These are phyloP conservation scores for Trypanosoma avium DNA, from an alignment of 208 protist genomes.

Conservation along the genomic window DNA sequence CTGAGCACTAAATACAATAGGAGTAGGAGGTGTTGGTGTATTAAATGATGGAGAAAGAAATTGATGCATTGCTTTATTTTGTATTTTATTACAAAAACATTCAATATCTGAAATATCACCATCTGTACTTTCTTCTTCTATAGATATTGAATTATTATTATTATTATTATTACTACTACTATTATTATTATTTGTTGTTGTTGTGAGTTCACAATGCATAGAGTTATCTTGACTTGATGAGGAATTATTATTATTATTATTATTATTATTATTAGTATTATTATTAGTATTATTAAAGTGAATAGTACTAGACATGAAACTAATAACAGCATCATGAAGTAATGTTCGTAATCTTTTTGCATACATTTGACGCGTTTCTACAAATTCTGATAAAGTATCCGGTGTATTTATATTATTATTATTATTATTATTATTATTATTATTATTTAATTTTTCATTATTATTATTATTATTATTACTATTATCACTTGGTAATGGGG, in stretches of 20 bases:
- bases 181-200: too few species aligned
- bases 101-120: background rate
- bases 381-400: constrained; percentile 25
- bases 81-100: background rate
- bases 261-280: too few species aligned
- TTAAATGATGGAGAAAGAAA: constrained; percentile 7
- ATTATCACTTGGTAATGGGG: background rate
- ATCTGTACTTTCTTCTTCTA: background rate
- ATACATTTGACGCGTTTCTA: constrained; percentile 3
- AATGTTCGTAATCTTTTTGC: constrained; percentile 15
- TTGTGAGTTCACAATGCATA: too few species aligned
- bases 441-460: background rate
- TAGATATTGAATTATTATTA: too few species aligned
- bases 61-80: constrained; percentile 9
- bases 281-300: background rate
- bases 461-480: background rate
- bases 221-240: too few species aligned
- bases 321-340: constrained; percentile 25
- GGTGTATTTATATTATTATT: background rate
- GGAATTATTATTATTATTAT: too few species aligned
- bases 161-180: too few species aligned
- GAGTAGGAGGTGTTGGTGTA: constrained; percentile 3
- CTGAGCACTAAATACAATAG: constrained; percentile 6
- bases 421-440: background rate
- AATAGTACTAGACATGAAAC: constrained; percentile 5